phyloP scores from a whole-genome alignment of 2,329 filamentous ascomycete species.

The Scedosporium apiospermum region DNA sequence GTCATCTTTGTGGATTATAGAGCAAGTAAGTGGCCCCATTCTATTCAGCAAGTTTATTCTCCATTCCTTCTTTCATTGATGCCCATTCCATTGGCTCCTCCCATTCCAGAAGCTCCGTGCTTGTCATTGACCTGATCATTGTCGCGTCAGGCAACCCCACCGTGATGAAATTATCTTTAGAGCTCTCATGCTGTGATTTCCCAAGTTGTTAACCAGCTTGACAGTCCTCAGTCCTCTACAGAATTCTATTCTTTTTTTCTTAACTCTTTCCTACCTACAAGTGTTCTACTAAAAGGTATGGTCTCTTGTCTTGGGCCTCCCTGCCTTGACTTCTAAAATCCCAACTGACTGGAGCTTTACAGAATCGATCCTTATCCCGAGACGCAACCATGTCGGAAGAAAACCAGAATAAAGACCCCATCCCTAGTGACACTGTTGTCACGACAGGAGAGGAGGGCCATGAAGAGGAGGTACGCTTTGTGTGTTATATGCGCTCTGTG shows the following conservation, averaged over 20 bases:
- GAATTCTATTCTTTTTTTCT: no score
- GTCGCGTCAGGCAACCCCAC: not conserved
- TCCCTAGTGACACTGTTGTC: not conserved
- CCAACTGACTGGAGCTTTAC: not conserved
- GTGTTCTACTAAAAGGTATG: no score
- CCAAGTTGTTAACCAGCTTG: not conserved
- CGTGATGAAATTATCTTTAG: not conserved
- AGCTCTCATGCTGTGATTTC: not conserved
- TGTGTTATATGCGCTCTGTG: not conserved
- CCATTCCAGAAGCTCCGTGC: not conserved
- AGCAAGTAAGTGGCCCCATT: no score
- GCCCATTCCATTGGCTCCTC: not conserved
- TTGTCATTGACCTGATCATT: not conserved
- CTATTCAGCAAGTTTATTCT: no score
- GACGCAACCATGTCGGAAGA: not conserved
- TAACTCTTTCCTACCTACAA: no score
- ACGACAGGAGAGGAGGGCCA: not conserved
- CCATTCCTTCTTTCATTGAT: not conserved
- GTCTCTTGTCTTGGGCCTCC: no score
- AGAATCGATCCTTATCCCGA: not conserved
- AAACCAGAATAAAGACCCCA: not conserved
- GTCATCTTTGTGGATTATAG: no score
- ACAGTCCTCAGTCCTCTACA: no score
- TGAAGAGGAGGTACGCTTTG: slow-evolving; percentile 8
- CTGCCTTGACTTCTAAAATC: no score